phyloP scores from a whole-genome alignment of 148 eudicot genomes.

The Vaccinium vitisidaea region DNA sequence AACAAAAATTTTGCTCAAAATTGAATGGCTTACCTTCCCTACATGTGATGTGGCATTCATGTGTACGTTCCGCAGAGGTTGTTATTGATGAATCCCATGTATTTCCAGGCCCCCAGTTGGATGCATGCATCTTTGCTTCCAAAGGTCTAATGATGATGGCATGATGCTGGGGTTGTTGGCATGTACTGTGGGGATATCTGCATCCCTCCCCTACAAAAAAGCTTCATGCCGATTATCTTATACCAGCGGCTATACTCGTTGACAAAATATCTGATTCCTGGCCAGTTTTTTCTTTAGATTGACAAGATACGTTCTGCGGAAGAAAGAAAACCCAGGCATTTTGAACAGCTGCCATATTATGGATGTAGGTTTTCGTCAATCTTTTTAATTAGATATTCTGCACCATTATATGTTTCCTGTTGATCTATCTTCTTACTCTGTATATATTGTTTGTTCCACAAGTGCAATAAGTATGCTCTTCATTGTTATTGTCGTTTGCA shows the following conservation, averaged over 20 bases:
- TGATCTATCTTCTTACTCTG: neutral
- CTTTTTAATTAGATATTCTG: neutral
- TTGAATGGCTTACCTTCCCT: neutral
- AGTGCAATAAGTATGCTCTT: constrained; percentile 10
- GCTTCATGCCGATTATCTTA: neutral
- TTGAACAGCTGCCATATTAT: neutral
- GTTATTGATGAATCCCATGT: constrained; percentile 19
- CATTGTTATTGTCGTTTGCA: neutral
- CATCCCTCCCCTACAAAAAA: constrained; percentile 10
- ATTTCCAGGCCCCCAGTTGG: constrained; percentile 48
- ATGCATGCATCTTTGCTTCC: constrained; percentile 44
- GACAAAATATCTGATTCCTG: neutral
- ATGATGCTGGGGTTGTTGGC: constrained; percentile 1
- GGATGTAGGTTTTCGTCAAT: constrained; percentile 1
- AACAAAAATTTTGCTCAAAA: neutral
- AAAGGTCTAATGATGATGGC: constrained; percentile 39
- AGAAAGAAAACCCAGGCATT: neutral
- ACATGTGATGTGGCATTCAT: constrained; percentile 2
- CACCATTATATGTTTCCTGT: neutral
- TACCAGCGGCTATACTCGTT: neutral
- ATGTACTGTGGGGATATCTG: constrained; percentile 11
- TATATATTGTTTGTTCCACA: neutral
- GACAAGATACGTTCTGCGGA: constrained; percentile 4
- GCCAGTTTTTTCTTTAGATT: neutral
- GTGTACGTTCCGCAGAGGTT: neutral